These are phyloP conservation scores for Phytophthora quininea DNA, from an alignment of 352 stramenopile species.

Conservation along the genomic window DNA sequence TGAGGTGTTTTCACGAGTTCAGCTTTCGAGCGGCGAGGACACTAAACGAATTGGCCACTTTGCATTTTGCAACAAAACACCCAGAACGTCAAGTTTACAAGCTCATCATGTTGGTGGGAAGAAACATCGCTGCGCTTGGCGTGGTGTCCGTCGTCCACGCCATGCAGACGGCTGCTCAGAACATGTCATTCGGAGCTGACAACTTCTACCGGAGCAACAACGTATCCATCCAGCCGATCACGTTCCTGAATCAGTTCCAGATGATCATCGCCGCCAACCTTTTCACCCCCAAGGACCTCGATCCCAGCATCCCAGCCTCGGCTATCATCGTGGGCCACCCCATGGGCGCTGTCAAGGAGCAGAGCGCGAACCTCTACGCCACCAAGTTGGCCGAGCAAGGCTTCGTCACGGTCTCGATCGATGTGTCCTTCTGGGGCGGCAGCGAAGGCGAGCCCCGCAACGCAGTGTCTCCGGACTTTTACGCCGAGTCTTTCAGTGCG, in stretches of 20 bases:
- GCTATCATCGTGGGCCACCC: slow-evolving; percentile 13
- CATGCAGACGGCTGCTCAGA: slow-evolving; percentile 10
- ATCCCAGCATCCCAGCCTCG: neutral
- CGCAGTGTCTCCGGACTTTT: slow-evolving; percentile 11
- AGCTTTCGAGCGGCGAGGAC: neutral
- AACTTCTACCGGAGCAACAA: slow-evolving; percentile 27
- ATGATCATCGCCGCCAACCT: slow-evolving; percentile 16
- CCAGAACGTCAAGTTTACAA: slow-evolving; percentile 2
- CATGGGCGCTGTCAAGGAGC: slow-evolving; percentile 32
- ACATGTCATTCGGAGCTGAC: slow-evolving; percentile 22
- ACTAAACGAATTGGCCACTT: slow-evolving; percentile 1
- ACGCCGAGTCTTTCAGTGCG: slow-evolving; percentile 26
- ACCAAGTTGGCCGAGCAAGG: slow-evolving; percentile 27
- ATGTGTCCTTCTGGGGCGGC: slow-evolving; percentile 18
- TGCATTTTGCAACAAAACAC: slow-evolving; percentile 15
- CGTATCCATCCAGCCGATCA: slow-evolving; percentile 16
- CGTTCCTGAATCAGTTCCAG: slow-evolving; percentile 18
- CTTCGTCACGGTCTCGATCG: slow-evolving; percentile 19
- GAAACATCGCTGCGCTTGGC: slow-evolving; percentile 5
- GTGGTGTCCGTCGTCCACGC: neutral
- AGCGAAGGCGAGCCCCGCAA: slow-evolving; percentile 22
- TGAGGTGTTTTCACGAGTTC: neutral
- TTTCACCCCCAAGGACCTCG: slow-evolving; percentile 14
- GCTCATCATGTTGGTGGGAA: slow-evolving; percentile 10
- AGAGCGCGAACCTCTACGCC: slow-evolving; percentile 27